Conservation (phyloP, 495 filamentous ascomycete species). For the Xylaria flabelliformis region DNA sequence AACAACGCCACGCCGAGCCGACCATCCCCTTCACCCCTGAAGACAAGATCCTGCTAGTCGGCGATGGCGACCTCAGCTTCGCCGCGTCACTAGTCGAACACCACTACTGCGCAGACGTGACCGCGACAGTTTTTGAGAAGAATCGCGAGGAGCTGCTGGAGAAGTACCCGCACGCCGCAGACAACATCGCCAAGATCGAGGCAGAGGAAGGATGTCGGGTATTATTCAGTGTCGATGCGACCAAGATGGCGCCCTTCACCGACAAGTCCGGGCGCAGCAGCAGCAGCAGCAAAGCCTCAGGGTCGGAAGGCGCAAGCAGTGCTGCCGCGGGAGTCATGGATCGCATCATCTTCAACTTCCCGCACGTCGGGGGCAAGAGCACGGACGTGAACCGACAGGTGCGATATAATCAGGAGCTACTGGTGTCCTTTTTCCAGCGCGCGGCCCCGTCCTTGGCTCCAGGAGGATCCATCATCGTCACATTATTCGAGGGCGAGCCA, state of each 20-base stretch:
- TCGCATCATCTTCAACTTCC: conserved; percentile 91
- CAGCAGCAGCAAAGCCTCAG: neutral
- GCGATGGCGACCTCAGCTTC: conserved; percentile 96
- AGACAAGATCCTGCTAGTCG: conserved; percentile 81
- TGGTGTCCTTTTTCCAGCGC: conserved; percentile 80
- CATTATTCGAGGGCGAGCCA: conserved; percentile 89
- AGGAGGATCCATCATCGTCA: conserved; percentile 78
- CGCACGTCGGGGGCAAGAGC: conserved; percentile 88
- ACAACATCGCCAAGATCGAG: conserved; percentile 63
- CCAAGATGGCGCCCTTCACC: conserved; percentile 63
- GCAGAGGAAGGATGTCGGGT: conserved; percentile 54
- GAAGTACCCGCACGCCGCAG: conserved; percentile 80
- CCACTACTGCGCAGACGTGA: conserved; percentile 71
- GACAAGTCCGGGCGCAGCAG: conserved; percentile 32
- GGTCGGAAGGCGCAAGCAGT: conserved; percentile 32
- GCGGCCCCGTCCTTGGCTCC: conserved; percentile 50
- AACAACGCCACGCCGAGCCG: conserved; percentile 52
- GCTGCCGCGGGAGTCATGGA: conserved; percentile 64
- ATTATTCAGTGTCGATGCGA: conserved; percentile 76
- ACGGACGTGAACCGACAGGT: conserved; percentile 96
- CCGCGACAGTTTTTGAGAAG: conserved; percentile 59
- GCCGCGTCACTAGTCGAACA: conserved; percentile 73
- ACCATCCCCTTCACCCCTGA: conserved; percentile 75
- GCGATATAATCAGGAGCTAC: conserved; percentile 85
- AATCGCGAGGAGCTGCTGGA: conserved; percentile 52